These are phyloP conservation scores for Phytopythium cucurbitacearum DNA, from an alignment of 352 stramenopile species.

Conservation along the genomic window DNA sequence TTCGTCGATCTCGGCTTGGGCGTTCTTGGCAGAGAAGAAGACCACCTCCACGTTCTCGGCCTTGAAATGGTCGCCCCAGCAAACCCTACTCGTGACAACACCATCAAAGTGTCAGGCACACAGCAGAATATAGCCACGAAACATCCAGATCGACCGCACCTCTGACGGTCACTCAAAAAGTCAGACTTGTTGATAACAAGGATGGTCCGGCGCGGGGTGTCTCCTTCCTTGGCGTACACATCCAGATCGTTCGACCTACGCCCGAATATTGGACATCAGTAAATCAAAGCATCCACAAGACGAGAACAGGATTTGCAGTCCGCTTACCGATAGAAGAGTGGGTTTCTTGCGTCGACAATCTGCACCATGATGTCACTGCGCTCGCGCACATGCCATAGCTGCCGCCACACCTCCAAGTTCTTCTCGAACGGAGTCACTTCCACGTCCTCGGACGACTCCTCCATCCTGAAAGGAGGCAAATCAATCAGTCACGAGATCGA, in stretches of 20 bases:
- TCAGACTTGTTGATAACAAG: constrained; percentile 99
- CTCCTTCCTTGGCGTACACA: constrained; percentile 92
- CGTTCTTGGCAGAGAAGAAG: constrained; percentile 97
- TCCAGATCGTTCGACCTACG: constrained; percentile 93
- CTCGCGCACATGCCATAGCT: constrained; percentile 99
- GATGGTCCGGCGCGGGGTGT: constrained; percentile 87
- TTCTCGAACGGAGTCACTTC: constrained; percentile 99
- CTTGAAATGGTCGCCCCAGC: constrained; percentile 95
- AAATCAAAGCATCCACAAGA: constrained; percentile 1
- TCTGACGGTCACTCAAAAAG: constrained; percentile 92
- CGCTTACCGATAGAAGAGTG: constrained; percentile 93
- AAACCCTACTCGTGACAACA: neutral
- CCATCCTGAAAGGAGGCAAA: constrained; percentile 35
- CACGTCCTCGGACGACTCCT: constrained; percentile 68
- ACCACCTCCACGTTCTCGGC: constrained; percentile 88
- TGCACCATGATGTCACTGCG: constrained; percentile 97
- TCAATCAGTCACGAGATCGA: constrained; percentile 7
- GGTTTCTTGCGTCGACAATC: constrained; percentile 98
- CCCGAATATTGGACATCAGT: constrained; percentile 1
- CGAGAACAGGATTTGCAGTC: neutral
- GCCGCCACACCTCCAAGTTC: constrained; percentile 99
- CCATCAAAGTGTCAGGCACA: constrained; percentile 2
- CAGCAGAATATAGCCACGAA: too few species aligned
- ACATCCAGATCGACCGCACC: constrained; percentile 28
- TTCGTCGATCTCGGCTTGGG: constrained; percentile 90